Percentiles rank a stretch among this genome's conserved stretches.
Conservation (phyloP, 2,329 filamentous ascomycete species). For the Exophiala spinifera region DNA sequence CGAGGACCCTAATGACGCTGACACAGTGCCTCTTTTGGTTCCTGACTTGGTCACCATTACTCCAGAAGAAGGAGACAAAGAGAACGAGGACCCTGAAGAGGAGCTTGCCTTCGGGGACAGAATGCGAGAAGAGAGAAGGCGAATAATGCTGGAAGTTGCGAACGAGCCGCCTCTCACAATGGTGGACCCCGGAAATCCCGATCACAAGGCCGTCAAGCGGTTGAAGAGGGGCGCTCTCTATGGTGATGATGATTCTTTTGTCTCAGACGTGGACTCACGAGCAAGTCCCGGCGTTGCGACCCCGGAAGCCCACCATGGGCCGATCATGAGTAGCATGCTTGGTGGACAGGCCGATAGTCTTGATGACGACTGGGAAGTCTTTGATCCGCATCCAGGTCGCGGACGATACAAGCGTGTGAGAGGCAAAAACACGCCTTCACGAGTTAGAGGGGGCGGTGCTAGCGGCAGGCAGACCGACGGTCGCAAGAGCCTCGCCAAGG, state of each 20-base stretch:
- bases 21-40: conserved; percentile 47
- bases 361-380: conserved; percentile 42
- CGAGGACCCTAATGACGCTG: conserved; percentile 35
- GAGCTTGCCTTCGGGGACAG: conserved; percentile 49
- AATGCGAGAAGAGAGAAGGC: conserved; percentile 48
- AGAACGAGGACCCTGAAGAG: conserved; percentile 50
- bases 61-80: conserved; percentile 48
- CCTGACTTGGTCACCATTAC: conserved; percentile 48
- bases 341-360: conserved; percentile 29
- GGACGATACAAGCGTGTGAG: conserved; percentile 39
- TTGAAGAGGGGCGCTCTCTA: conserved; percentile 40
- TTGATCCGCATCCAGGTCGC: conserved; percentile 35
- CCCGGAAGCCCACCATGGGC: conserved; percentile 18
- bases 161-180: conserved; percentile 37
- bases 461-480: conserved; percentile 27
- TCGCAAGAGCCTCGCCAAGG: conserved; percentile 43
- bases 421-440: conserved; percentile 29
- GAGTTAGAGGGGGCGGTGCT: conserved; percentile 37
- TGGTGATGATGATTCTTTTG: conserved; percentile 25
- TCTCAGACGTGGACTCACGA: conserved; percentile 28
- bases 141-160: conserved; percentile 41
- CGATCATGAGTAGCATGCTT: conserved; percentile 19
- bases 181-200: conserved; percentile 31
- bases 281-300: conserved; percentile 26
- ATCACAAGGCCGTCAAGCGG: conserved; percentile 43